A percentile compares a stretch with the other conserved stretches of the same genome.
phyloP scores from a whole-genome alignment of 2,329 filamentous ascomycete species.

The Pseudopyricularia cyperi region DNA sequence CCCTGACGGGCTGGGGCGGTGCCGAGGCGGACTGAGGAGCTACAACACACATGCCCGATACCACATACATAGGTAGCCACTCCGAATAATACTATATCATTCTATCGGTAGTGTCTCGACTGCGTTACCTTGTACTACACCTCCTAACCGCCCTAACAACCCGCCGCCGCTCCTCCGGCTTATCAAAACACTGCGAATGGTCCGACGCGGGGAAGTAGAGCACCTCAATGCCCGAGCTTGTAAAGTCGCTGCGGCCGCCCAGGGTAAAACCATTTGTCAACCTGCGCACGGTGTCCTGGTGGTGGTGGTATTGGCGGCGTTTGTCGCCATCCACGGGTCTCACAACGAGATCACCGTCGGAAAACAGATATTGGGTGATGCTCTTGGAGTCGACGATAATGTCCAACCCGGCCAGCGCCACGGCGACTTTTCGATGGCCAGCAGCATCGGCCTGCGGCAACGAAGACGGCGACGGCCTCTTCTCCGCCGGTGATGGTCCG shows the following conservation, averaged over 20 bases:
- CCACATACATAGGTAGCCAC: not conserved
- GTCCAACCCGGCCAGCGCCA: slow-evolving; percentile 46
- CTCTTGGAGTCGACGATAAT: slow-evolving; percentile 49
- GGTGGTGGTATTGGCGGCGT: too few species aligned
- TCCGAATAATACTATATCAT: not conserved
- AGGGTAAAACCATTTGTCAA: not conserved
- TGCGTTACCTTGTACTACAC: not conserved
- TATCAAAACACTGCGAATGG: slow-evolving; percentile 50
- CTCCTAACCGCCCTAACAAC: slow-evolving; percentile 1
- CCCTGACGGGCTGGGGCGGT: slow-evolving; percentile 49
- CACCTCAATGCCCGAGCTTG: slow-evolving; percentile 34
- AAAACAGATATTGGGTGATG: slow-evolving; percentile 43
- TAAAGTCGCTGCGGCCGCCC: slow-evolving; percentile 5
- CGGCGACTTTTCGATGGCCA: slow-evolving; percentile 30
- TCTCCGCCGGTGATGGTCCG: too few species aligned
- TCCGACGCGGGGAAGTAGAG: slow-evolving; percentile 48
- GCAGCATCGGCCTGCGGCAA: not conserved
- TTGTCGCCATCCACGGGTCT: too few species aligned
- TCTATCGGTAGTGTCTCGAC: not conserved
- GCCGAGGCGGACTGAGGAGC: slow-evolving; percentile 16
- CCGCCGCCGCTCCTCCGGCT: not conserved
- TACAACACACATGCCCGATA: not conserved
- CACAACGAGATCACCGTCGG: slow-evolving; percentile 16
- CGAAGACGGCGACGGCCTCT: not conserved
- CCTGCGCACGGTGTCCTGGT: not conserved